These are phyloP conservation scores for Fomitopsis pinicola DNA, from an alignment of 1,284 basidiomycete genomes.

Conservation along the genomic window DNA sequence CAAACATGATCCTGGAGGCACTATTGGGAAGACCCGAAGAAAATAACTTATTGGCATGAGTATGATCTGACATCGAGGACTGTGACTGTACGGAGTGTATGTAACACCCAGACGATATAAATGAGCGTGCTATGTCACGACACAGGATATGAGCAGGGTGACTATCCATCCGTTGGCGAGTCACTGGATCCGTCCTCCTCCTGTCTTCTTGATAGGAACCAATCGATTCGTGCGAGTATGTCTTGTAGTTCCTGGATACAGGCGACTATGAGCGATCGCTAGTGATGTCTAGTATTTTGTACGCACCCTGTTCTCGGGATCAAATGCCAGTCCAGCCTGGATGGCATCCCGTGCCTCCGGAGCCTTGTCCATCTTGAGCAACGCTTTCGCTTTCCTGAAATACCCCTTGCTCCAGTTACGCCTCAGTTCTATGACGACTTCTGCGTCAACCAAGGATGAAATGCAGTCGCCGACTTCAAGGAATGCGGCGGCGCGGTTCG, in stretches of 20 bases:
- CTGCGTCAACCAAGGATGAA: slow-evolving; percentile 86
- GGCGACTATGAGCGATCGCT: not conserved
- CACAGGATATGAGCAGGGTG: slow-evolving; percentile 15
- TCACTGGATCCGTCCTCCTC: slow-evolving; percentile 3
- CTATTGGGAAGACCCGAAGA: slow-evolving; percentile 10
- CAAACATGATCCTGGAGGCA: slow-evolving; percentile 25
- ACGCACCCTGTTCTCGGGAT: slow-evolving; percentile 77
- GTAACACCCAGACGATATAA: slow-evolving; percentile 7
- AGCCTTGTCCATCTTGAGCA: slow-evolving; percentile 69
- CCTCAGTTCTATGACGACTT: slow-evolving; percentile 83
- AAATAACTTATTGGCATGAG: slow-evolving; percentile 5
- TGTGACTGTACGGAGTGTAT: not conserved
- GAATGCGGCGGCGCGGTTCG: slow-evolving; percentile 89
- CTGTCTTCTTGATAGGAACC: slow-evolving; percentile 9
- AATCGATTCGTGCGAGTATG: slow-evolving; percentile 20
- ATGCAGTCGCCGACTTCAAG: slow-evolving; percentile 75
- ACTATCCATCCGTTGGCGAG: not conserved
- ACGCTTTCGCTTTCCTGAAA: slow-evolving; percentile 87
- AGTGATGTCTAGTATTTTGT: not conserved
- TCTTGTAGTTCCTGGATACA: slow-evolving; percentile 21
- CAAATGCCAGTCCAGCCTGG: slow-evolving; percentile 83
- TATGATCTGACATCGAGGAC: not conserved
- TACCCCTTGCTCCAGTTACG: slow-evolving; percentile 94
- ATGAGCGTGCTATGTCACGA: slow-evolving; percentile 14
- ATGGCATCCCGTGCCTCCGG: slow-evolving; percentile 84